These are phyloP conservation scores for Eucalyptus virginea DNA, from an alignment of 345 rosid species.

Conservation along the genomic window DNA sequence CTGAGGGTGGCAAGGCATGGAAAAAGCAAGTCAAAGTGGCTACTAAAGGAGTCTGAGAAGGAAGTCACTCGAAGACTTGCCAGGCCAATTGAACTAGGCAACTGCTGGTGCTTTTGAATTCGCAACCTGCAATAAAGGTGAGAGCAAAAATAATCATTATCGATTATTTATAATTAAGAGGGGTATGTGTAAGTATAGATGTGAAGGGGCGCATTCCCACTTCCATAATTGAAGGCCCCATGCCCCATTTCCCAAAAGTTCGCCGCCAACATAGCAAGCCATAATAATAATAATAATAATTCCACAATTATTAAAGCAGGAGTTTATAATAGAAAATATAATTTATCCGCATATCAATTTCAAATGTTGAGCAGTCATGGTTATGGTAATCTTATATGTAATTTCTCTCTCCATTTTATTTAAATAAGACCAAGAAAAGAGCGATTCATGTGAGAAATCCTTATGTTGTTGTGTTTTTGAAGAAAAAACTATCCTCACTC, in stretches of 20 bases:
- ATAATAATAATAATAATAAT: not conserved
- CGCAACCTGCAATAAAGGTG: not conserved
- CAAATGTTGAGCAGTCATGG: not conserved
- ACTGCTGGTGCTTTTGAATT: not conserved
- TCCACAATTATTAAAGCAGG: not conserved
- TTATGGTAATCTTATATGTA: not conserved
- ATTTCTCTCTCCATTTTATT: not conserved
- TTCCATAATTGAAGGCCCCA: not conserved
- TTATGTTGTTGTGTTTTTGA: not conserved
- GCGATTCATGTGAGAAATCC: not conserved
- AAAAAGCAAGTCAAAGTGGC: conserved; percentile 6
- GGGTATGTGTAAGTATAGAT: not conserved
- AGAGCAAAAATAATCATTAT: not conserved
- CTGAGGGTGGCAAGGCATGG: not conserved
- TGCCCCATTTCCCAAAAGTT: not conserved
- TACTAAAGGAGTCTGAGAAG: conserved; percentile 10
- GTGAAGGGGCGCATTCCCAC: not conserved
- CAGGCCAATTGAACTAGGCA: conserved; percentile 15
- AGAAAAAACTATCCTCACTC: not conserved
- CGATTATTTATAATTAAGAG: not conserved
- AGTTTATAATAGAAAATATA: not conserved
- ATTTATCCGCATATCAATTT: not conserved
- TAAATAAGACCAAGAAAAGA: not conserved
- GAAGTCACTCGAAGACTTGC: conserved; percentile 9
- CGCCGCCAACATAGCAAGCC: not conserved